Percentiles rank a stretch among this genome's conserved stretches.
Conservation (phyloP, 495 filamentous ascomycete species). For the Trichoderma orchidacearum region DNA sequence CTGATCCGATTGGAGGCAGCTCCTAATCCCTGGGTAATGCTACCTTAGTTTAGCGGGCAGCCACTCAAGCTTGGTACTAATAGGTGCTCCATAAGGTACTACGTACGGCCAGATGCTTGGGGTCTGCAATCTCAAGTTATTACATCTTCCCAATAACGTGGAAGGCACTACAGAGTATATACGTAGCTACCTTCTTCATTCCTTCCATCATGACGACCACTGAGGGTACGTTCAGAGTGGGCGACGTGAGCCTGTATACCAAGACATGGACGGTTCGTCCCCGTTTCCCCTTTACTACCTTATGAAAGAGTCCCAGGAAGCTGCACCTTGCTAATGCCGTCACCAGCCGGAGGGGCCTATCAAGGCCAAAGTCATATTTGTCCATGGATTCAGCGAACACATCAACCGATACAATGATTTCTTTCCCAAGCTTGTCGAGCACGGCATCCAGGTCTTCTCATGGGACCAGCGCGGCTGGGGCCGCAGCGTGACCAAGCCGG, state of each 20-base stretch:
- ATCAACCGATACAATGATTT: conserved; percentile 57
- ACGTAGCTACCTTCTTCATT: background rate
- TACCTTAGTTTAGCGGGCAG: too few relatives aligned
- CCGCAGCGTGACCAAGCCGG: conserved; percentile 26
- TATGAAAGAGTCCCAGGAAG: background rate
- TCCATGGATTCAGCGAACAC: conserved; percentile 88
- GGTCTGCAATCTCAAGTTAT: too few relatives aligned
- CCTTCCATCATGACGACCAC: conserved; percentile 22
- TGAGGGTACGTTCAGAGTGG: conserved; percentile 41
- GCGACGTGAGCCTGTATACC: conserved; percentile 54
- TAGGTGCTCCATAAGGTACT: too few relatives aligned
- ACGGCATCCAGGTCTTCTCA: conserved; percentile 56
- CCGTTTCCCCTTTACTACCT: background rate
- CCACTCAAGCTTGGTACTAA: too few relatives aligned
- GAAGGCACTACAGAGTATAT: background rate
- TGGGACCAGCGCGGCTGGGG: conserved; percentile 73
- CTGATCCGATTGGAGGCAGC: background rate
- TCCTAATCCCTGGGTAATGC: too few relatives aligned
- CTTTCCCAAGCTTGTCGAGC: conserved; percentile 52
- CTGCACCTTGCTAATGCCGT: conserved; percentile 3
- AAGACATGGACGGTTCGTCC: conserved; percentile 71
- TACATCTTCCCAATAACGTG: background rate
- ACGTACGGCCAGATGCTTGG: too few relatives aligned
- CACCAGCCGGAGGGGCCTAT: conserved; percentile 14
- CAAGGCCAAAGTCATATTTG: conserved; percentile 57